Evolutionary conservation across 768 basidiomycete species (phyloP).

Genomic region (Serendipita indica): DNA sequence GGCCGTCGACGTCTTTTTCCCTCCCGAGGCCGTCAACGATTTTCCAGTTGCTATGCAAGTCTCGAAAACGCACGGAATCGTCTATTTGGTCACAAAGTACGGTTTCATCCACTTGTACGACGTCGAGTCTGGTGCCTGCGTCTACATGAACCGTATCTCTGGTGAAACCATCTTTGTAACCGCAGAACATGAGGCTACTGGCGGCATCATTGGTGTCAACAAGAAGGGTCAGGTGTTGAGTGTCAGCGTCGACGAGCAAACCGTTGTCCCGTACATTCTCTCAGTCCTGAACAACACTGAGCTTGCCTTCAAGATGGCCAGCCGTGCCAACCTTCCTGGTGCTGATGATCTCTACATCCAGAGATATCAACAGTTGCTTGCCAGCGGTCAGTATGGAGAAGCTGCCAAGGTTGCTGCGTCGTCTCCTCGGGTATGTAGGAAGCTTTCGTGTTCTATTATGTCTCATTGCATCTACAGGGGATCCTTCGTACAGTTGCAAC

Average conservation of each 20-base stretch:
- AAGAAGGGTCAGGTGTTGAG: slow-evolving; percentile 98
- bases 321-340: slow-evolving; percentile 89
- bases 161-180: slow-evolving; percentile 99
- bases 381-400: slow-evolving; percentile 74
- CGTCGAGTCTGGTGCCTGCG: slow-evolving; percentile 88
- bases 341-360: slow-evolving; percentile 93
- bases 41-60: slow-evolving; percentile 99
- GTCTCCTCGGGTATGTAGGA: slow-evolving; percentile 64
- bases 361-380: slow-evolving; percentile 86
- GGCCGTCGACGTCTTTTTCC: slow-evolving; percentile 98
- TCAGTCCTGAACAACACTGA: slow-evolving; percentile 92
- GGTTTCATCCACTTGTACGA: slow-evolving; percentile 99
- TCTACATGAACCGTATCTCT: slow-evolving; percentile 99
- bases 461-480: slow-evolving; percentile 34
- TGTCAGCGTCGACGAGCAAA: slow-evolving; percentile 92
- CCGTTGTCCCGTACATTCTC: slow-evolving; percentile 89
- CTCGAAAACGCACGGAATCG: slow-evolving; percentile 88
- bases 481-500: slow-evolving; percentile 89
- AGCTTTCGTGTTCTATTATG: not conserved
- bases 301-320: slow-evolving; percentile 94
- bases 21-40: slow-evolving; percentile 92
- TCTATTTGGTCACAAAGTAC: slow-evolving; percentile 96
- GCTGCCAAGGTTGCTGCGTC: slow-evolving; percentile 97
- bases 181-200: slow-evolving; percentile 82
- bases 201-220: slow-evolving; percentile 98